Evolutionary conservation across 75 land plant genomes (phyloP).

Genomic region (Picea glauca): DNA sequence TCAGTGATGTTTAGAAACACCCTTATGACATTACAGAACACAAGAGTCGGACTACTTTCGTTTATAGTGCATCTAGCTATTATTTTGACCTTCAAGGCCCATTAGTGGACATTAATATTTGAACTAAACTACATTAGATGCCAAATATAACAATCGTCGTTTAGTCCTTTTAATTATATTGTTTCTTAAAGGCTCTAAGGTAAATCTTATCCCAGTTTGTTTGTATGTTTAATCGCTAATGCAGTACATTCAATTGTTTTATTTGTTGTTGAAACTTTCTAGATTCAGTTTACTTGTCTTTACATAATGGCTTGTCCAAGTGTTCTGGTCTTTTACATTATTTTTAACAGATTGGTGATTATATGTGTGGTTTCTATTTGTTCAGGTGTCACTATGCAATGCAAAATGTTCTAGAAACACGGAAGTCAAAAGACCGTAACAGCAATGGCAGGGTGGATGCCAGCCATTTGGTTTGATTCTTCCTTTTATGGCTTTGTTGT

Average conservation of each 20-base stretch:
- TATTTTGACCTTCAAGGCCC: too few relatives aligned
- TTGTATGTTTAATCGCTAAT: not conserved
- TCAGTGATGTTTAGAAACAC: too few relatives aligned
- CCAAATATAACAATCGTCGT: too few relatives aligned
- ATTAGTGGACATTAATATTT: too few relatives aligned
- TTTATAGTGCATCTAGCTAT: too few relatives aligned
- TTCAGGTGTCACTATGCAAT: constrained; percentile 35
- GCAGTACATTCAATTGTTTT: not conserved
- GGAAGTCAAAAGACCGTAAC: not conserved
- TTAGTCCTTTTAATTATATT: too few relatives aligned
- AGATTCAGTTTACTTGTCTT: not conserved
- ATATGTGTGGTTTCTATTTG: not conserved
- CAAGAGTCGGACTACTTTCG: too few relatives aligned
- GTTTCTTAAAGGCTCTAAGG: not conserved
- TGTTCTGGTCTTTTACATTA: not conserved
- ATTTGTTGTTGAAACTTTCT: not conserved
- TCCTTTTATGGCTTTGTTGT: too few relatives aligned
- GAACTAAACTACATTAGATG: too few relatives aligned
- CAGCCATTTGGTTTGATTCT: not conserved
- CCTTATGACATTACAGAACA: too few relatives aligned
- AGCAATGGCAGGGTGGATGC: constrained; percentile 8
- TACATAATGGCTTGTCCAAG: not conserved
- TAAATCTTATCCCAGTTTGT: not conserved
- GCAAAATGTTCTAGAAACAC: constrained; percentile 23
- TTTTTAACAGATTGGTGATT: not conserved